These are phyloP conservation scores for Nepenthes mirabilis DNA, from an alignment of 148 eudicot species.

Conservation along the genomic window DNA sequence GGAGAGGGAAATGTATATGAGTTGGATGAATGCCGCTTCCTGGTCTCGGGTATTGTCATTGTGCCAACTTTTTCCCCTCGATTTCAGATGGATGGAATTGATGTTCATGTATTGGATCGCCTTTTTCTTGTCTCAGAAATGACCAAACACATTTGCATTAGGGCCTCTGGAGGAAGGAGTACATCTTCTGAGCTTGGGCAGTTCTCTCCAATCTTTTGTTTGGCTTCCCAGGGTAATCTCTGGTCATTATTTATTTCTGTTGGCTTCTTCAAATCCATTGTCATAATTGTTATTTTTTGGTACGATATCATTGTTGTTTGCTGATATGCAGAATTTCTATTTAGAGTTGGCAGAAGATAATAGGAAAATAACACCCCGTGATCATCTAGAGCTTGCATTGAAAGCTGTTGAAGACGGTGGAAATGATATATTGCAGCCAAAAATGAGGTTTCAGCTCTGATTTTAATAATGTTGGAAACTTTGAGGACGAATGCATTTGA, in stretches of 20 bases:
- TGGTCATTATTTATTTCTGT: not conserved
- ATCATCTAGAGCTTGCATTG: slow-evolving; percentile 88
- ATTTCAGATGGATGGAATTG: slow-evolving; percentile 96
- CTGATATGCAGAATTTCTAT: slow-evolving; percentile 65
- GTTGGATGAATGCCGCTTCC: not conserved
- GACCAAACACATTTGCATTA: slow-evolving; percentile 92
- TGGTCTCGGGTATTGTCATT: not conserved
- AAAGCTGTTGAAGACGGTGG: slow-evolving; percentile 66
- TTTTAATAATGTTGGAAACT: not conserved
- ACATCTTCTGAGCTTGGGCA: slow-evolving; percentile 93
- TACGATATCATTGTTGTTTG: not conserved
- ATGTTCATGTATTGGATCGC: slow-evolving; percentile 92
- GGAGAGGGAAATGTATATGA: not conserved
- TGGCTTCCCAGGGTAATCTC: slow-evolving; percentile 88
- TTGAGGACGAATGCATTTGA: not conserved
- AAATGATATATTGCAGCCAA: slow-evolving; percentile 72
- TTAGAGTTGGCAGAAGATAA: slow-evolving; percentile 85
- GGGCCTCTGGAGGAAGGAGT: slow-evolving; percentile 83
- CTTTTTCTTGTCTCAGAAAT: slow-evolving; percentile 97
- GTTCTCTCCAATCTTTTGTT: slow-evolving; percentile 90
- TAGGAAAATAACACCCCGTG: slow-evolving; percentile 87
- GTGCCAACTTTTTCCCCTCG: not conserved
- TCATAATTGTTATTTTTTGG: not conserved
- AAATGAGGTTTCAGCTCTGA: slow-evolving; percentile 53
- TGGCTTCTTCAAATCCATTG: not conserved